Evolutionary conservation across 345 rosid species (phyloP).

Genomic region (Syzygium aqueum): DNA sequence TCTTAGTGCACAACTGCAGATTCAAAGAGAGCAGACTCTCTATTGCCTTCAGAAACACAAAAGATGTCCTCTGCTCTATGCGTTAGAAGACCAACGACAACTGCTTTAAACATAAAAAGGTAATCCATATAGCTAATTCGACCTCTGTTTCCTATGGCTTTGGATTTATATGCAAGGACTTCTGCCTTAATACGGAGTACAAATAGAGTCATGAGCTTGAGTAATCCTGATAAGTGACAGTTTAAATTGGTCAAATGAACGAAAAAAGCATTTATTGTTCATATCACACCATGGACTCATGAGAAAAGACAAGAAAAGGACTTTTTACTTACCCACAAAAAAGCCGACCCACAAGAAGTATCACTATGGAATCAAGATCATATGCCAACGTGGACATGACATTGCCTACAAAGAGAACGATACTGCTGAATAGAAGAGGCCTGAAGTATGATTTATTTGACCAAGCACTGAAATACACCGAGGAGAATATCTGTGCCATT

Average conservation of each 20-base stretch:
- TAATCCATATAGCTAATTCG: background rate
- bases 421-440: conserved; percentile 93
- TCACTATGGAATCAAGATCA: conserved; percentile 58
- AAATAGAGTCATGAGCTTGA: background rate
- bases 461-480: conserved; percentile 97
- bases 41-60: background rate
- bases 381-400: conserved; percentile 85
- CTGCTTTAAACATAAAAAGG: background rate
- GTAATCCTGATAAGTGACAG: background rate
- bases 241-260: background rate
- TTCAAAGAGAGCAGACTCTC: background rate
- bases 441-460: conserved; percentile 90
- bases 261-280: background rate
- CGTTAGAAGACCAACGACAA: background rate
- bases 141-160: background rate
- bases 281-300: background rate
- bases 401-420: conserved; percentile 77
- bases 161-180: background rate
- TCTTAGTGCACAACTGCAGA: background rate
- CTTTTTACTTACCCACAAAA: conserved; percentile 80
- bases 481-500: conserved; percentile 92
- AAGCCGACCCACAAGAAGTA: conserved; percentile 83
- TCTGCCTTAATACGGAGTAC: background rate
- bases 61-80: background rate
- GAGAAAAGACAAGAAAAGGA: background rate